Base-by-base conservation (phyloP, 2,329 filamentous ascomycete genomes). In the Neonectria neomacrospora region DNA sequence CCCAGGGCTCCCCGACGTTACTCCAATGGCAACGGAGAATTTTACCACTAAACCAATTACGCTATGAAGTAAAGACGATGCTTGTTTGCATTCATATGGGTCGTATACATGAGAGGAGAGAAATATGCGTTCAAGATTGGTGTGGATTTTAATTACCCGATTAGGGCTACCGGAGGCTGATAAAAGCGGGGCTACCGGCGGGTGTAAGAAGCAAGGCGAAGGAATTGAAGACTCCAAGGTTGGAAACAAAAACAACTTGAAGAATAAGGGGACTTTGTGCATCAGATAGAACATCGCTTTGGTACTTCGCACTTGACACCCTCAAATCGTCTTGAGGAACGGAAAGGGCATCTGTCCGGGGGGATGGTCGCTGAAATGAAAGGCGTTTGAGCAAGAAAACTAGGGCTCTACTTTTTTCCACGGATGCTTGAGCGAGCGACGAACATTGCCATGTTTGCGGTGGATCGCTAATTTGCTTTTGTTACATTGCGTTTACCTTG, bases 31-130 rank as follows among this genome's bases (percentile, higher is more conserved):
- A 47, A 47, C 44, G 44, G 44, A 47, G 44, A 47, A 47, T 47
- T 47, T 47, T 47, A 47, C 44, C 44, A 47, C 44, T 47, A 47
- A 47, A 47, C 44, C 44, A 47, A 47, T 47, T 26, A 47, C 44
- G 44, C 44, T 47, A 23, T 26, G 12, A 22, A 23, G n/a, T 18
- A 41, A 41, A 41, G 9, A 1, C 2, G n/a, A 9, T 8, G 3
- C n/a, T 41, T 41, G 37, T 11, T 20, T 18, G n/a, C 5, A 2
- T 10, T 11, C 3, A 41, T 41, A 41, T 41, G 8, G 37, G 37
- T 41, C n/a, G 3, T 8, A 4, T 10, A 8, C n/a, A 20, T 20
- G 37, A 9, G n/a, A 41, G n/a, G 37, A 41, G n/a, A 20, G n/a
- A 41, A 41, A 41, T 11, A 10, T 18, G 37, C 37, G n/a, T 41